phyloP scores from a whole-genome alignment of 306 rosid genomes.

The Vachellia collinsii region DNA sequence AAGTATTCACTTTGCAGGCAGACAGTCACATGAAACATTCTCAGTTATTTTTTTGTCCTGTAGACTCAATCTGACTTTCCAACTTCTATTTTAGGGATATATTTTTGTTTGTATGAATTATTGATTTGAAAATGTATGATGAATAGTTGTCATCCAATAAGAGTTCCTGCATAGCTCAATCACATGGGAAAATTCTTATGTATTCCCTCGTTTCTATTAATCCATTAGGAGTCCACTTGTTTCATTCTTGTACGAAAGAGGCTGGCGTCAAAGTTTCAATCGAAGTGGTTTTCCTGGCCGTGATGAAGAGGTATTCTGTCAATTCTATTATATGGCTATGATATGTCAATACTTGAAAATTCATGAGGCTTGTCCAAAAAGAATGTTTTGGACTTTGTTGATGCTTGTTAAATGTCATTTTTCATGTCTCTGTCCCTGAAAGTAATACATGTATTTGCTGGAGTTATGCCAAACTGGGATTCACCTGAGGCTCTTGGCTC shows the following conservation, averaged over 20 bases:
- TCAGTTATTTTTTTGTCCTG: neutral
- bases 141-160: slow-evolving; percentile 26
- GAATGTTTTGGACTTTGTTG: neutral
- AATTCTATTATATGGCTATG: neutral
- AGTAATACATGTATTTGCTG: neutral
- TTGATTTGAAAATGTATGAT: slow-evolving; percentile 15
- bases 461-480: neutral
- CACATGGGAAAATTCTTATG: slow-evolving; percentile 37
- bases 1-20: slow-evolving; percentile 15
- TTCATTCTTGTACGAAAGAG: slow-evolving; percentile 94
- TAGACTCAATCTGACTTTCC: slow-evolving; percentile 2
- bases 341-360: neutral
- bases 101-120: neutral
- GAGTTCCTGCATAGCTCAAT: slow-evolving; percentile 18
- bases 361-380: neutral
- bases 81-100: slow-evolving; percentile 8
- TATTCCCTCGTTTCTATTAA: slow-evolving; percentile 29
- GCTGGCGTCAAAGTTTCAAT: slow-evolving; percentile 94
- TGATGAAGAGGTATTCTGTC: slow-evolving; percentile 79
- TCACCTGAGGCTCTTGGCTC: neutral
- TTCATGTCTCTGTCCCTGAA: neutral
- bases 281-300: slow-evolving; percentile 93
- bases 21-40: slow-evolving; percentile 8
- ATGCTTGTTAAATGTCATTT: slow-evolving; percentile 3
- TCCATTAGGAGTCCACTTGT: slow-evolving; percentile 85